Evolutionary conservation across 345 rosid genomes (phyloP).

Genomic region (Melaleuca alternifolia): DNA sequence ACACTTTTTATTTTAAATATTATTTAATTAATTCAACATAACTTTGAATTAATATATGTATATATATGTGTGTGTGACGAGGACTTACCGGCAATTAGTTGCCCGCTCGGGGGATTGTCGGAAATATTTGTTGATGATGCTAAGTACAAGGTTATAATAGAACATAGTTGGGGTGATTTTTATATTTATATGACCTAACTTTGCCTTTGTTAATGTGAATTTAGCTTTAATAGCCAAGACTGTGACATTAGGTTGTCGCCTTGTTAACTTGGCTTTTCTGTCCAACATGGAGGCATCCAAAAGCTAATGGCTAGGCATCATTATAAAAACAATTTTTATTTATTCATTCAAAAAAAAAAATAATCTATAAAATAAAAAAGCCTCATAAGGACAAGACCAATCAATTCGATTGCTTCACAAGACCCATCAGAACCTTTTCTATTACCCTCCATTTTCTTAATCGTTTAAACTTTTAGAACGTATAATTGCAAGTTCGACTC

Average conservation of each 20-base stretch:
- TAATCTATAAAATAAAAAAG: background rate
- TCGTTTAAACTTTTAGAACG: background rate
- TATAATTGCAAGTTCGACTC: no score
- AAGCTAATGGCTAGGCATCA: background rate
- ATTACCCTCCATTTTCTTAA: background rate
- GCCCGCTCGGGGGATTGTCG: background rate
- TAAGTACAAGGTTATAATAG: background rate
- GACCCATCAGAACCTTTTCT: background rate
- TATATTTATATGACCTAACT: background rate
- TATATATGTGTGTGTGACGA: no score
- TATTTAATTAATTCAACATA: background rate
- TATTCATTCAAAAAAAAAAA: no score
- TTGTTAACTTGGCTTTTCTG: background rate
- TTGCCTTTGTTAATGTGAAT: background rate
- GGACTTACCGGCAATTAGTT: no score
- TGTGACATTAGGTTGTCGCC: background rate
- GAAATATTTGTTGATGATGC: background rate
- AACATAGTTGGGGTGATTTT: background rate
- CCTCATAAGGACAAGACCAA: background rate
- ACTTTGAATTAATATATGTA: background rate
- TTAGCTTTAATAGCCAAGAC: background rate
- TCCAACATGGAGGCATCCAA: background rate
- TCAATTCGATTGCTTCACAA: background rate
- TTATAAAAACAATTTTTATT: background rate
- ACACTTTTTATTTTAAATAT: background rate